Percentiles rank a stretch among this genome's conserved stretches.
Conservation (phyloP, 2,329 filamentous ascomycete genomes). For the Exophiala spinifera region DNA sequence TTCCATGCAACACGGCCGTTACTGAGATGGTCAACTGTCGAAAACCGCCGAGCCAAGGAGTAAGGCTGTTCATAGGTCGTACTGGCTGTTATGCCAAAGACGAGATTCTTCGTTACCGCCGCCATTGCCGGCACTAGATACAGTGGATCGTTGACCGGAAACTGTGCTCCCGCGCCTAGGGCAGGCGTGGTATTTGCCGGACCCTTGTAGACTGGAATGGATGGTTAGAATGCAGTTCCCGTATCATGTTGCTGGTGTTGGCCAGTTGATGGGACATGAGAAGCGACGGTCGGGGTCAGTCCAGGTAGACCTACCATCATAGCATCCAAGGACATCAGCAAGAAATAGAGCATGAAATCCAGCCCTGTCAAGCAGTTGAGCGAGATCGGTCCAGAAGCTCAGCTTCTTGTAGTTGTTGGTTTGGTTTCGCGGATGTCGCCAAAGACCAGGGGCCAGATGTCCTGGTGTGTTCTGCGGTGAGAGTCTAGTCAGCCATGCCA, state of each 20-base stretch:
- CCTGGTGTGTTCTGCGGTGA: conserved; percentile 37
- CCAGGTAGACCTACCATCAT: conserved; percentile 9
- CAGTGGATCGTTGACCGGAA: conserved; percentile 60
- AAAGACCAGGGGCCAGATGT: conserved; percentile 46
- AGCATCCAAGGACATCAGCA: conserved; percentile 43
- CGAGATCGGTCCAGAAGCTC: conserved; percentile 48
- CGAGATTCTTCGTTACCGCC: conserved; percentile 45
- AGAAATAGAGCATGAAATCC: conserved; percentile 53
- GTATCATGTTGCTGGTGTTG: background rate
- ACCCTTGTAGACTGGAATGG: conserved; percentile 37
- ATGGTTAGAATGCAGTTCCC: conserved; percentile 4
- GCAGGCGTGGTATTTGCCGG: conserved; percentile 40
- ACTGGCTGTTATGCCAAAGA: conserved; percentile 65
- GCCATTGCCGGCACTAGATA: conserved; percentile 47
- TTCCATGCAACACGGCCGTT: conserved; percentile 58
- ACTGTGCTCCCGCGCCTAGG: conserved; percentile 41
- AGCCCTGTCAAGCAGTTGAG: conserved; percentile 47
- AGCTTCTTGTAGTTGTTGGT: conserved; percentile 42
- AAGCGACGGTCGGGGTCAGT: background rate
- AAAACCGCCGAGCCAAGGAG: conserved; percentile 62
- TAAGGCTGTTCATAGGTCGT: conserved; percentile 70
- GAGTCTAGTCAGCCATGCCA: no score
- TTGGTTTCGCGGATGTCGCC: conserved; percentile 37
- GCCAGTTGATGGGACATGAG: background rate
- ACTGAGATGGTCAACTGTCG: conserved; percentile 65